phyloP scores from a whole-genome alignment of 2,329 filamentous ascomycete genomes.

The Arthrobotrys musiformis region DNA sequence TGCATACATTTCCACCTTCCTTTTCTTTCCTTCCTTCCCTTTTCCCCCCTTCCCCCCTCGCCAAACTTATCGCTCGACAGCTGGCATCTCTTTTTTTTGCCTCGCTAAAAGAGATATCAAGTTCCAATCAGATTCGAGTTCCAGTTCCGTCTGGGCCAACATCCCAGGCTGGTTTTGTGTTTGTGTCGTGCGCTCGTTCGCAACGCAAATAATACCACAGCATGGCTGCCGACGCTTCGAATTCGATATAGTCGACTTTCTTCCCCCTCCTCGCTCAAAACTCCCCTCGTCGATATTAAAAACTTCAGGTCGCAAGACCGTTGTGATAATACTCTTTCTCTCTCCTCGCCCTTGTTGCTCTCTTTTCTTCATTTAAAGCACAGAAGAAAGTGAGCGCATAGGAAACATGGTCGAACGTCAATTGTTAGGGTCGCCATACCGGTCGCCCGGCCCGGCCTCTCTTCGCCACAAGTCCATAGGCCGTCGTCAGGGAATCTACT shows the following conservation, averaged over 20 bases:
- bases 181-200: conserved; percentile 16
- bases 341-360: neutral
- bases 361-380: neutral
- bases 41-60: neutral
- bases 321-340: neutral
- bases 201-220: conserved; percentile 54
- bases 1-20: conserved; percentile 7
- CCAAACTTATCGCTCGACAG: conserved; percentile 21
- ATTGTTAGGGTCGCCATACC: conserved; percentile 49
- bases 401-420: conserved; percentile 52
- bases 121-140: conserved; percentile 8
- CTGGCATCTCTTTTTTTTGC: conserved; percentile 9
- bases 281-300: too few species aligned
- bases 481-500: conserved; percentile 43
- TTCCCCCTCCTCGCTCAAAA: too few species aligned
- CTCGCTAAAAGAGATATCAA: conserved; percentile 34
- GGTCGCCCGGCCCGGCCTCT: conserved; percentile 37
- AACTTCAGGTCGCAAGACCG: conserved; percentile 19
- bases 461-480: conserved; percentile 21
- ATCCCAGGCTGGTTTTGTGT: conserved; percentile 15
- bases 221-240: conserved; percentile 39
- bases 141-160: conserved; percentile 6
- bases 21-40: neutral
- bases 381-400: too few species aligned
- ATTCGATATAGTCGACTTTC: conserved; percentile 43